Evolutionary conservation across 805 yeast genomes (phyloP).

Genomic region (baker's yeast (Saccharomyces cerevisiae)): DNA sequence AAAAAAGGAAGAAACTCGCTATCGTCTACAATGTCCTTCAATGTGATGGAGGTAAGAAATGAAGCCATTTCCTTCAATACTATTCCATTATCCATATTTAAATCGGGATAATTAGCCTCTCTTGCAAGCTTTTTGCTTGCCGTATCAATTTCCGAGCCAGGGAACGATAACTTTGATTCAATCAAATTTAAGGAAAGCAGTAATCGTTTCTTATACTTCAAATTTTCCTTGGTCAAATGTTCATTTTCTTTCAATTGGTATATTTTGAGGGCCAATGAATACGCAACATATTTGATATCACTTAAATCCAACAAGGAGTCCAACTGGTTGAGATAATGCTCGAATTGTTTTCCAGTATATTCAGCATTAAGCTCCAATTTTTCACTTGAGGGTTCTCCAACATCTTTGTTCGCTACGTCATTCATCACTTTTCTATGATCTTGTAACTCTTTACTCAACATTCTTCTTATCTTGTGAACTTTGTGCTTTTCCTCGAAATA

Average conservation of each 20-base stretch:
- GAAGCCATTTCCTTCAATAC: slow-evolving; percentile 12
- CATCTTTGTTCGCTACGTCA: slow-evolving; percentile 5
- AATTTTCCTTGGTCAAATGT: slow-evolving; percentile 1
- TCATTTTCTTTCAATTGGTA: slow-evolving; percentile 7
- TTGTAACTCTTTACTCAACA: slow-evolving; percentile 56
- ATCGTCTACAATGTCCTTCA: slow-evolving; percentile 16
- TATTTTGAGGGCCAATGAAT: slow-evolving; percentile 13
- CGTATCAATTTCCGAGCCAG: neutral
- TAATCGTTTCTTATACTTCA: slow-evolving; percentile 13
- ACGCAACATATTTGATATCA: slow-evolving; percentile 14
- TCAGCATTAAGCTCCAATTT: slow-evolving; percentile 9
- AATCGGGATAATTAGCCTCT: neutral
- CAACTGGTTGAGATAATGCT: slow-evolving; percentile 19
- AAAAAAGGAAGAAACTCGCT: slow-evolving; percentile 12
- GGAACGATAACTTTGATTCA: slow-evolving; percentile 16
- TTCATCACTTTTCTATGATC: slow-evolving; percentile 3
- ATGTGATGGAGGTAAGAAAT: slow-evolving; percentile 10
- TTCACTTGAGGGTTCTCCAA: neutral
- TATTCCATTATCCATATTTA: slow-evolving; percentile 6
- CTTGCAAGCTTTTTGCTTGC: neutral
- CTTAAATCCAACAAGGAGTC: slow-evolving; percentile 12
- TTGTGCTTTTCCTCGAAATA: slow-evolving; percentile 66
- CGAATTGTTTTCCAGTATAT: slow-evolving; percentile 21
- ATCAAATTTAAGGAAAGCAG: slow-evolving; percentile 20
- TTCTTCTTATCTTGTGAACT: slow-evolving; percentile 62